Base-by-base conservation (phyloP, 2,329 filamentous ascomycete genomes). In the Colletotrichum australisinense region DNA sequence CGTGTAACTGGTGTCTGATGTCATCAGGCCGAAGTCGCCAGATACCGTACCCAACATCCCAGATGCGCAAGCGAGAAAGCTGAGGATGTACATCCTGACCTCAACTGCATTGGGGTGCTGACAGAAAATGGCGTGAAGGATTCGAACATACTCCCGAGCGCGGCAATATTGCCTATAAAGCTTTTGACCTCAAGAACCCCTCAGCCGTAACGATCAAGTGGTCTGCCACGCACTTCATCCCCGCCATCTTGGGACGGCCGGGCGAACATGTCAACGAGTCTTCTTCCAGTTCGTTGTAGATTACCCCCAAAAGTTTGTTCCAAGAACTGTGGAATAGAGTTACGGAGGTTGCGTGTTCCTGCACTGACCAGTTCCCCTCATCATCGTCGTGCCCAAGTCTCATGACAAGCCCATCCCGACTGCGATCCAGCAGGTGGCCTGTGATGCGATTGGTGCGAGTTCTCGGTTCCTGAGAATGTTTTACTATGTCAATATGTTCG, bases 11-110 rank as follows among this genome's bases (percentile, higher is more conserved):
- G 74, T 76, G 16, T 69, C 28, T 4, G 56, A 56, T 24, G 16
- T n/a, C 2, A 68, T 66, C 1, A 76, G 32, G 16, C 75, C 75
- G 30, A 76, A 76, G 1, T 63, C 70, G 12, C 74, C 75, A 12
- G 28, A 19, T 1, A 62, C 62, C 6, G 67, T 42, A 3, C 28
- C 32, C 26, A 32, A 66, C 19, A 71, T 22, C 9, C n/a, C 32
- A 5, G 46, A 49, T 24, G 66, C 16, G 35, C 55, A 28, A 7
- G 32, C 2, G 3, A 46, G 22, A 7, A 62, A 1, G 16, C 35
- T 12, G 35, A 70, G n/a, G 3, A 19, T 28, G 9, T 57, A 62
- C 71, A 73, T 73, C 14, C 16, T 26, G 14, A 38, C 14, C 24
- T 7, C 7, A 19, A 19, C 16, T 12, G 26, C 3, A 22, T n/a